These are phyloP conservation scores for Diaporthe caulivora DNA, from an alignment of 2,329 filamentous ascomycete species.

Conservation along the genomic window DNA sequence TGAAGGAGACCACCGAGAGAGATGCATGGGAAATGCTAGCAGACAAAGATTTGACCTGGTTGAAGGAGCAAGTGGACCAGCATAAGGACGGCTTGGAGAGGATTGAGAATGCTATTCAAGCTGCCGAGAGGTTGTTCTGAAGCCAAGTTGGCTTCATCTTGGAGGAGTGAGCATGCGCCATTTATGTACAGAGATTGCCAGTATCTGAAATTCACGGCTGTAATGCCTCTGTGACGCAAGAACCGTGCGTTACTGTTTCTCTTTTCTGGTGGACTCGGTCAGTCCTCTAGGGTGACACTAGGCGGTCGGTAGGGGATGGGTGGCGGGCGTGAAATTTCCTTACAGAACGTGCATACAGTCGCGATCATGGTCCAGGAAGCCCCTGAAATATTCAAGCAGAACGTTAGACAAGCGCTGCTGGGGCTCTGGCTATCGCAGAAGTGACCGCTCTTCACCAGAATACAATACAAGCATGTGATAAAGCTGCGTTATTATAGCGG, in stretches of 20 bases:
- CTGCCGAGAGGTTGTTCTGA: not conserved
- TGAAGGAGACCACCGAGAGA: not conserved
- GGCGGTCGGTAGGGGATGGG: not conserved
- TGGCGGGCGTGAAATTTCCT: not conserved
- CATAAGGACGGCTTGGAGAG: not conserved
- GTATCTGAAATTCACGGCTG: not conserved
- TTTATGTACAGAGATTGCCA: not conserved
- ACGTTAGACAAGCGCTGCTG: not conserved
- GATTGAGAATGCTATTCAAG: not conserved
- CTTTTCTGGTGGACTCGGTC: not conserved
- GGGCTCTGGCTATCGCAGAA: not conserved
- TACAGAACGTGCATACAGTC: not conserved
- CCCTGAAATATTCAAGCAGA: not conserved
- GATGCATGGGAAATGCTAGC: not conserved
- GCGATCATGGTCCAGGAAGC: not conserved
- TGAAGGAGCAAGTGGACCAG: not conserved
- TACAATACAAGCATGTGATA: not conserved
- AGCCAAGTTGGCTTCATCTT: not conserved
- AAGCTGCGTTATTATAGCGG: not conserved
- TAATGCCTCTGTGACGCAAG: not conserved
- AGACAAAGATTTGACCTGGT: not conserved
- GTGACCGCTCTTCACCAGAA: not conserved
- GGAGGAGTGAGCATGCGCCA: not conserved
- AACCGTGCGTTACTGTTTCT: not conserved
- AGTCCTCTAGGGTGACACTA: not conserved